A percentile compares a stretch with the other conserved stretches of the same genome.
Evolutionary conservation across 257 asterid genomes (phyloP).

Genomic region (Asclepias syriaca): DNA sequence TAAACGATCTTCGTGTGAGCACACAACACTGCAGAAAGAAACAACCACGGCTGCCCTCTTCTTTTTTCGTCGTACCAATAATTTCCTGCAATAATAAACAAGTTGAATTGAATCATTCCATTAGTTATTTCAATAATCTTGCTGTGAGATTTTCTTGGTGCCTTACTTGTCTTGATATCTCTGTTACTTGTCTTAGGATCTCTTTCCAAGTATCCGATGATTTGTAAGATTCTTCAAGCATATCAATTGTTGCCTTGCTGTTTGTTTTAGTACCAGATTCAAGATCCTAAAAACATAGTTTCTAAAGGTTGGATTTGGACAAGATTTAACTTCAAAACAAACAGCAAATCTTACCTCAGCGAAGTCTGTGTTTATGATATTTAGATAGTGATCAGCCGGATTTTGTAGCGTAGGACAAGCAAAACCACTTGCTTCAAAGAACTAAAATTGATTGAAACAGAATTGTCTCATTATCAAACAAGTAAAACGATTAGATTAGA

Average conservation of each 20-base stretch:
- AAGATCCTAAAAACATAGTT: slow-evolving; percentile 32
- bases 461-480: neutral
- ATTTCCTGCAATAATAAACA: neutral
- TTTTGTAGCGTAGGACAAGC: slow-evolving; percentile 39
- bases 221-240: slow-evolving; percentile 35
- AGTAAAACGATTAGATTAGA: neutral
- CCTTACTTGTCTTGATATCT: slow-evolving; percentile 20
- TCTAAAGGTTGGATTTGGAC: neutral
- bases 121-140: neutral
- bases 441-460: slow-evolving; percentile 25
- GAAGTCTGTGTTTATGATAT: slow-evolving; percentile 46
- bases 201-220: slow-evolving; percentile 30
- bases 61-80: slow-evolving; percentile 1
- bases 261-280: slow-evolving; percentile 36
- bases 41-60: slow-evolving; percentile 28
- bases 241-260: slow-evolving; percentile 34
- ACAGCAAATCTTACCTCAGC: slow-evolving; percentile 30
- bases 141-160: neutral
- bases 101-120: neutral
- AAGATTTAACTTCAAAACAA: neutral
- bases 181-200: slow-evolving; percentile 22
- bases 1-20: slow-evolving; percentile 45
- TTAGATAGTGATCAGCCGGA: slow-evolving; percentile 56
- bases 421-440: slow-evolving; percentile 43
- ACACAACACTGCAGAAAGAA: slow-evolving; percentile 35